phyloP scores from a whole-genome alignment of 106 monocot species.

The Agapanthus africanus region DNA sequence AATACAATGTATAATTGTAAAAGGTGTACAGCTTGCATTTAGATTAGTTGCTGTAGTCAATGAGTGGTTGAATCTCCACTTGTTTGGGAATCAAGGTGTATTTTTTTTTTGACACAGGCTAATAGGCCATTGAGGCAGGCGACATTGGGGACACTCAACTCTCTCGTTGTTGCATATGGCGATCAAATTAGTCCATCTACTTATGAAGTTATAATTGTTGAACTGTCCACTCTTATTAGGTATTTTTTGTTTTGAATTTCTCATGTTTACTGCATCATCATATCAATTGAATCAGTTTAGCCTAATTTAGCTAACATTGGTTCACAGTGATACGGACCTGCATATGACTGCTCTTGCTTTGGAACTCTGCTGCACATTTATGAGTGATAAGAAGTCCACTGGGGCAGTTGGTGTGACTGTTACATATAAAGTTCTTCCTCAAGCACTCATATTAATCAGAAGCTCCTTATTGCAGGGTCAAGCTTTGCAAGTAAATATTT shows the following conservation, averaged over 20 bases:
- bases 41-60: neutral
- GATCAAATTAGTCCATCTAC: constrained; percentile 72
- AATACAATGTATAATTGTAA: neutral
- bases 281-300: neutral
- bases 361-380: constrained; percentile 96
- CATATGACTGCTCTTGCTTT: constrained; percentile 97
- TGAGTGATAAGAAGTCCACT: constrained; percentile 70
- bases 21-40: neutral
- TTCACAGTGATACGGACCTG: constrained; percentile 79
- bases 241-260: constrained; percentile 3
- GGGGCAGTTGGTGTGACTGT: constrained; percentile 54
- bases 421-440: constrained; percentile 89
- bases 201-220: constrained; percentile 82
- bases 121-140: constrained; percentile 93
- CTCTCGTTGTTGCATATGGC: constrained; percentile 83
- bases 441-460: constrained; percentile 78
- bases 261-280: neutral
- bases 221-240: constrained; percentile 96
- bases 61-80: neutral
- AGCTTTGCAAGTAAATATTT: constrained; percentile 86
- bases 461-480: constrained; percentile 98
- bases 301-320: constrained; percentile 1
- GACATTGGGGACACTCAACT: constrained; percentile 79
- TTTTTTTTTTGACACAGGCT: constrained; percentile 42
- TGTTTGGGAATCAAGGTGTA: neutral